Conservation (phyloP, 805 yeast species). For the Saitoella complicata region DNA sequence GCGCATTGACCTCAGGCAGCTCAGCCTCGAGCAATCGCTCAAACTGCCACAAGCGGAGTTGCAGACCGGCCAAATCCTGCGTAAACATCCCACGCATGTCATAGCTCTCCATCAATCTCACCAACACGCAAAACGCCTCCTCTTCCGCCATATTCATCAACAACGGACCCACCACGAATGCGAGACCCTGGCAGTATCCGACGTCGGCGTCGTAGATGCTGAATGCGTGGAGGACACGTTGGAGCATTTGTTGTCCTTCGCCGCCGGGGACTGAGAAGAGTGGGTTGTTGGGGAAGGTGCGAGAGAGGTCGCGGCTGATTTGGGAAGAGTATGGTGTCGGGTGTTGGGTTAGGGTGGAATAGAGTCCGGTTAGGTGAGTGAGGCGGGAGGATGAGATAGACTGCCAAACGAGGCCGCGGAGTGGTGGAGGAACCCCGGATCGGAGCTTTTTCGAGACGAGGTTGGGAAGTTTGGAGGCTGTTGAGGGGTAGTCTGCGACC, state of each 20-base stretch:
- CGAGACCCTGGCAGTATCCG: conserved; percentile 54
- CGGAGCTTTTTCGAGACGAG: conserved; percentile 19
- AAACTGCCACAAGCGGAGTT: conserved; percentile 38
- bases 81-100: conserved; percentile 36
- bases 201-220: conserved; percentile 48
- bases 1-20: conserved; percentile 28
- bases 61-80: conserved; percentile 38
- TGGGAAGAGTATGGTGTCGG: too few species aligned
- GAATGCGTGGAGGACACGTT: conserved; percentile 42
- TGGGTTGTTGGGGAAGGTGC: too few species aligned
- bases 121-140: conserved; percentile 34
- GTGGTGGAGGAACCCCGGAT: conserved; percentile 21
- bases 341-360: too few species aligned
- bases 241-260: conserved; percentile 30
- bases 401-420: conserved; percentile 23
- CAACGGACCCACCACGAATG: conserved; percentile 45
- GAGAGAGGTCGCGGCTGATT: too few species aligned
- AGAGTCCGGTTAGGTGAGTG: too few species aligned
- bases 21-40: conserved; percentile 26
- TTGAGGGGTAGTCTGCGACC: conserved; percentile 19
- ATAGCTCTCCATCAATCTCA: conserved; percentile 43
- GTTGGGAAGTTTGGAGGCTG: conserved; percentile 18
- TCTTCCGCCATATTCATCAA: conserved; percentile 28
- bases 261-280: conserved; percentile 14
- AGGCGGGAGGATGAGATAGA: conserved; percentile 1